These are phyloP conservation scores for Cyberlindnera euphorbiiphila DNA, from an alignment of 805 yeast genomes.

Conservation along the genomic window DNA sequence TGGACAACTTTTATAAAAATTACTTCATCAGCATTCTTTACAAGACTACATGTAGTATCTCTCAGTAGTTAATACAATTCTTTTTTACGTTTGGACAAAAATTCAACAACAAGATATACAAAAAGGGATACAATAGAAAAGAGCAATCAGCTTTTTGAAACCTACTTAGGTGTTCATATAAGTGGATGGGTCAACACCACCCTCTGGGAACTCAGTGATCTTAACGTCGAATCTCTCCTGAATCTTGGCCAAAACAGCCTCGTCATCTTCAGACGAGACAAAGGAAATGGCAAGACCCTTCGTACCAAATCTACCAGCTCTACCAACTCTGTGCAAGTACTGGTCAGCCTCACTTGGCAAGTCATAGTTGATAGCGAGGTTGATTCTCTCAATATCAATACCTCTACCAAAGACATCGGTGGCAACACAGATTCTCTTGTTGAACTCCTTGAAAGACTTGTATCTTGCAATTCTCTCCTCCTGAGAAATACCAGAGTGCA, in stretches of 20 bases:
- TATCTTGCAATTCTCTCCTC: slow-evolving; percentile 97
- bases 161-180: slow-evolving; percentile 82
- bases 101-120: too few species aligned
- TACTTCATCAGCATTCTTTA: too few species aligned
- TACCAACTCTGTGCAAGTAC: slow-evolving; percentile 97
- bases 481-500: slow-evolving; percentile 92
- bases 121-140: too few species aligned
- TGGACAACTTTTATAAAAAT: too few species aligned
- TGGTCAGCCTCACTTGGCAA: slow-evolving; percentile 96
- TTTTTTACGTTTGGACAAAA: too few species aligned
- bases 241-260: slow-evolving; percentile 83
- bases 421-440: slow-evolving; percentile 97
- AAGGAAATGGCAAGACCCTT: slow-evolving; percentile 95
- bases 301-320: slow-evolving; percentile 99
- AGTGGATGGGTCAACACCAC: slow-evolving; percentile 95
- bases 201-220: slow-evolving; percentile 93
- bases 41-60: too few species aligned
- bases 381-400: slow-evolving; percentile 98
- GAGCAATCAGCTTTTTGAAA: background rate
- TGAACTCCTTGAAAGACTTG: slow-evolving; percentile 94
- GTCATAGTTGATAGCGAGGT: slow-evolving; percentile 96
- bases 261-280: slow-evolving; percentile 81
- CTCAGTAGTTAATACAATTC: too few species aligned
- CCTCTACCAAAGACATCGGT: slow-evolving; percentile 99
- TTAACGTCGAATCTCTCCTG: slow-evolving; percentile 97